Evolutionary conservation across 2,329 filamentous ascomycete genomes (phyloP), one percentile per base, ranked within the genome.

Genomic region (Hypoxylon sp.): DNA sequence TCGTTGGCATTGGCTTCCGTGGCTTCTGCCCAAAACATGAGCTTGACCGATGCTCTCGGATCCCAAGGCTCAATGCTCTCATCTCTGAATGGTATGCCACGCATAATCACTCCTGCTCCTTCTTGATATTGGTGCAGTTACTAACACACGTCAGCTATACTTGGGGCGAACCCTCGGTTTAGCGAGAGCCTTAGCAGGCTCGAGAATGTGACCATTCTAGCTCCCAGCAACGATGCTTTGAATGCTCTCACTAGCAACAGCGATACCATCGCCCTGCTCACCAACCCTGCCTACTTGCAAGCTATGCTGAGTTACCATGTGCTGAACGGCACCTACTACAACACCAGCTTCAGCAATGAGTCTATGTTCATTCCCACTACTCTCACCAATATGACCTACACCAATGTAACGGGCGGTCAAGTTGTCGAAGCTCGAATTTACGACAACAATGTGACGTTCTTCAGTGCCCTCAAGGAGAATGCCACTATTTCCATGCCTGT

Each of bases 401-500:
- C 81, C 62, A 86, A 86, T 54, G 79, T 88, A 9, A 84, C 83
- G 2, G 82, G 79, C 27, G 85, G 84, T 1, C 86, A 88, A 69
- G 77, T 82, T 8, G 79, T 88, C 3, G 75, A 83, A 58, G 77
- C 76, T 3, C 64, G 75, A n/a, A 58, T 67, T 2, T 52, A 71
- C 4, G 75, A 79, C 38, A 72, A 74, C 24, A 75, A 76, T 4
- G 78, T 82, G 1, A 75, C 75, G 1, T 77, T 87, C 69, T 79
- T 77, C 69, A 83, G 80, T 18, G 86, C 83, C 1, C 67, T 84
- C 6, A 77, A 79, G 48, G 69, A 76, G 33, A 79, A 79, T 41
- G 75, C 81, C 1, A 79, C 76, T 10, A 79, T 87, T 10, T 71
- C 77, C 3, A 72, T 74, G 27, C 74, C 81, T 37, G 82, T 84